Base-by-base conservation (phyloP, 148 eudicot genomes). In the Chenopodium quinoa region DNA sequence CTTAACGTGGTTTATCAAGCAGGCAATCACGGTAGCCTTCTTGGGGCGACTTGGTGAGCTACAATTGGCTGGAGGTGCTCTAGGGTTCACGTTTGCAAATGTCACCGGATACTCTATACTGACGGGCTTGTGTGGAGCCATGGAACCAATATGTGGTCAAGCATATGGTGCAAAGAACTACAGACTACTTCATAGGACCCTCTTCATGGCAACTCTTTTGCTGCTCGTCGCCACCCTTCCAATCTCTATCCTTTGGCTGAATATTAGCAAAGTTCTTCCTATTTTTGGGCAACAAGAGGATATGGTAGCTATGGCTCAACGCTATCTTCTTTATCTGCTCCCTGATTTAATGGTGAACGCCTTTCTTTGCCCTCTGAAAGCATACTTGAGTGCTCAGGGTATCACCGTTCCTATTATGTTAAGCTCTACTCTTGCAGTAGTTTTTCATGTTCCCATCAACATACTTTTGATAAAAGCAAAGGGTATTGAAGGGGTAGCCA, bases 81-180 rank as follows among this genome's bases (percentile, higher is more conserved):
- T 93, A 0, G 98, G 93, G 46, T 86, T 91, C 88, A 92, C 90
- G 82, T 92, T 94, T 10, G 97, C 92, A 1, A 94, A 94, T 78
- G 97, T 94, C 72, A 92, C 95, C 22, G 98, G 98, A 52, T 94
- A 87, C 79, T 89, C 98, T 0, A 90, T 94, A 72, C 73, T 94
- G 72, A 90, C 82, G 9, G 98, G 98, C 9, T 86, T 94, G 34
- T 90, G 87, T 77, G 91, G 89, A 32, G 98, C 95, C 67, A 94
- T 94, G 98, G 97, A 94, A 60, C 97, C 95, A n/a, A 90, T 92
- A 40, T 94, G 98, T 84, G 98, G 98, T 22, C 98, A 94, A 40
- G 98, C 98, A 16, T 90, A 83, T 80, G 98, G 97, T 7, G 98
- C 97, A 46, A 87, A 84, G 63, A 94, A 94, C 82, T 92, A 84